These are phyloP conservation scores for Austroboletus rostrupii DNA, from an alignment of 1,284 basidiomycete genomes.

Conservation along the genomic window DNA sequence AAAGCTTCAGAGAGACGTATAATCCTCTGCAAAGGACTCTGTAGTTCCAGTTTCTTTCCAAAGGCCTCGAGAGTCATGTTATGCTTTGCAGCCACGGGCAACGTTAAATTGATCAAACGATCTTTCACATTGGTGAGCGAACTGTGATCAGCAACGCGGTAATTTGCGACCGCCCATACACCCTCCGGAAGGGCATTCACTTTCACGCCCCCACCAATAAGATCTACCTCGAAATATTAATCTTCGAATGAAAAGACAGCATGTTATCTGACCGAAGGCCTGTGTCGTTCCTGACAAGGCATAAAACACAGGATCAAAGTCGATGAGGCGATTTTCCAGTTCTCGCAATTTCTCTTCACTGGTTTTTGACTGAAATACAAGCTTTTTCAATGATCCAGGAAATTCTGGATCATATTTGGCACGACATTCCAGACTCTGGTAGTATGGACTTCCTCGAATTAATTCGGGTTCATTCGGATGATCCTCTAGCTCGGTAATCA, in stretches of 20 bases:
- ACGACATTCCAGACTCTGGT: slow-evolving; percentile 25
- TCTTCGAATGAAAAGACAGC: not conserved
- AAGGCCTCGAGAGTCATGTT: slow-evolving; percentile 44
- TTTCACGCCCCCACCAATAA: slow-evolving; percentile 47
- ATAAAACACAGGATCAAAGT: slow-evolving; percentile 26
- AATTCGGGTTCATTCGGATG: slow-evolving; percentile 41
- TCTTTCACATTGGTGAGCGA: slow-evolving; percentile 32
- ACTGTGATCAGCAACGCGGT: slow-evolving; percentile 39
- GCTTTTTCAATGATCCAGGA: slow-evolving; percentile 24
- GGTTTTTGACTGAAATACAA: slow-evolving; percentile 25
- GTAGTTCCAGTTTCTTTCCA: slow-evolving; percentile 29
- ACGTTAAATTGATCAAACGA: slow-evolving; percentile 32
- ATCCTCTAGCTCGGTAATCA: slow-evolving; percentile 50
- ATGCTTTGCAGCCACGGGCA: slow-evolving; percentile 33
- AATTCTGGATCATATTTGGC: slow-evolving; percentile 27
- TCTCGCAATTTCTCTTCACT: slow-evolving; percentile 27
- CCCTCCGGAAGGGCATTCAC: slow-evolving; percentile 43
- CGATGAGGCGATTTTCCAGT: slow-evolving; percentile 30
- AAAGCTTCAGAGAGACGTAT: slow-evolving; percentile 36
- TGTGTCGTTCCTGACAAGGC: slow-evolving; percentile 43
- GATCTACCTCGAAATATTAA: slow-evolving; percentile 21
- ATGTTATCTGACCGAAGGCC: slow-evolving; percentile 35
- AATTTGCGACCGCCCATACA: slow-evolving; percentile 37
- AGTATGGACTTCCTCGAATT: slow-evolving; percentile 26
- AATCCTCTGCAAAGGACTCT: slow-evolving; percentile 17